Percentiles rank a stretch among this genome's conserved stretches.
Conservation (phyloP, 768 basidiomycete genomes). For the Lactarius evosmus region DNA sequence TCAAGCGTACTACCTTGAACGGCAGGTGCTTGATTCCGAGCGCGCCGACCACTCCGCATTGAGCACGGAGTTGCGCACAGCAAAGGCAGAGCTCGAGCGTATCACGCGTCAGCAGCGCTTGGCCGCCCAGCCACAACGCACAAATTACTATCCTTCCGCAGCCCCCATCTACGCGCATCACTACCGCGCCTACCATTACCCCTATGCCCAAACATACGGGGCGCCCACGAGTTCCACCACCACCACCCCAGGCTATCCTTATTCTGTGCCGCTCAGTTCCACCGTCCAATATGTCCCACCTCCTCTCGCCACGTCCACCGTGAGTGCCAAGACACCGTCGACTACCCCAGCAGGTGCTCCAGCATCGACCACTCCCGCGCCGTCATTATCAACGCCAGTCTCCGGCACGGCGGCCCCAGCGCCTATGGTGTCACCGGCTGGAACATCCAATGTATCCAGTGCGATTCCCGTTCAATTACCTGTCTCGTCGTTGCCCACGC, state of each 20-base stretch:
- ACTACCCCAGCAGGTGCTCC: conserved; percentile 14
- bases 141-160: conserved; percentile 24
- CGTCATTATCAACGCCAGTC: conserved; percentile 34
- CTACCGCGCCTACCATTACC: conserved; percentile 58
- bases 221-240: conserved; percentile 7
- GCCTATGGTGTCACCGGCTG: neutral
- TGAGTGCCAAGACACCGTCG: conserved; percentile 28
- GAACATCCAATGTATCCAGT: conserved; percentile 5
- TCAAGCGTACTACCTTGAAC: conserved; percentile 62
- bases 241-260: conserved; percentile 22
- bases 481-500: conserved; percentile 50
- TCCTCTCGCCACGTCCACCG: conserved; percentile 31
- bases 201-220: conserved; percentile 58
- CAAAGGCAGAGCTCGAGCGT: conserved; percentile 62
- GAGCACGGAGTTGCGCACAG: conserved; percentile 57
- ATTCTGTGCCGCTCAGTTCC: conserved; percentile 28
- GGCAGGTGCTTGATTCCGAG: conserved; percentile 63
- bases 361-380: conserved; percentile 9
- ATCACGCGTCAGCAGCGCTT: conserved; percentile 67
- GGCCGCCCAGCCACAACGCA: conserved; percentile 35
- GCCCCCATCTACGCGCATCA: conserved; percentile 42
- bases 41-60: conserved; percentile 57
- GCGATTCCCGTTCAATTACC: conserved; percentile 69
- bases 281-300: conserved; percentile 36
- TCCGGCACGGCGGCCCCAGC: conserved; percentile 35